Evolutionary conservation across 2,329 filamentous ascomycete genomes (phyloP).

Genomic region (Fusarium abutilonis): DNA sequence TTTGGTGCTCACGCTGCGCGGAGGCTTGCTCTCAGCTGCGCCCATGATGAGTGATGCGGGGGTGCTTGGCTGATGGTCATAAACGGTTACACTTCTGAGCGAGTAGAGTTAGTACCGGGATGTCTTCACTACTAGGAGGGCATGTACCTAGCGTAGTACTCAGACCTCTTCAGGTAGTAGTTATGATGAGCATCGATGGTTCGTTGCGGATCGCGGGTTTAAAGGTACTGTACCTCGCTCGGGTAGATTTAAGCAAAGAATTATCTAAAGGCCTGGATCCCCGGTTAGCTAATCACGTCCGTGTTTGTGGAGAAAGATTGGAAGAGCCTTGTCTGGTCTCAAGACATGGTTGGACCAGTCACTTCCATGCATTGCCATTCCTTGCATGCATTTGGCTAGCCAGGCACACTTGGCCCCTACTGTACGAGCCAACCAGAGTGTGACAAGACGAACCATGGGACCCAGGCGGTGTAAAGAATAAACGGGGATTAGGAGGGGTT

Average conservation of each 20-base stretch:
- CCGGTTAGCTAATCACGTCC: slow-evolving; percentile 29
- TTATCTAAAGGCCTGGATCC: slow-evolving; percentile 21
- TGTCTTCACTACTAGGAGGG: neutral
- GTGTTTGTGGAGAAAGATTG: neutral
- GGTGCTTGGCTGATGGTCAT: slow-evolving; percentile 12
- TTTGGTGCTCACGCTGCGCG: slow-evolving; percentile 14
- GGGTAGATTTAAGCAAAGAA: slow-evolving; percentile 33
- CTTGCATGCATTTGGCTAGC: neutral
- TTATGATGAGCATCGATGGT: slow-evolving; percentile 21
- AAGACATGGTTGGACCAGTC: neutral
- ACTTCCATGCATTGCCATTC: too few relatives aligned
- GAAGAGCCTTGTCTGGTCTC: neutral
- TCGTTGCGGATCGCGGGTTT: slow-evolving; percentile 32
- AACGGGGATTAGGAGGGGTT: neutral
- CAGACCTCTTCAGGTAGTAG: slow-evolving; percentile 10
- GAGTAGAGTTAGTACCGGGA: slow-evolving; percentile 6
- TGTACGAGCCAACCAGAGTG: slow-evolving; percentile 1
- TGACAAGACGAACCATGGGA: neutral
- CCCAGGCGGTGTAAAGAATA: slow-evolving; percentile 28
- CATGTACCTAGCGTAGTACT: slow-evolving; percentile 23
- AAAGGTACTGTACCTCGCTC: slow-evolving; percentile 23
- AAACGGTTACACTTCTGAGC: slow-evolving; percentile 1
- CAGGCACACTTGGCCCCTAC: slow-evolving; percentile 11
- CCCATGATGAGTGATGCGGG: slow-evolving; percentile 30
- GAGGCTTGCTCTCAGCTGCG: slow-evolving; percentile 23